Base-by-base conservation (phyloP, 352 stramenopile genomes). In the Pythium oligandrum region DNA sequence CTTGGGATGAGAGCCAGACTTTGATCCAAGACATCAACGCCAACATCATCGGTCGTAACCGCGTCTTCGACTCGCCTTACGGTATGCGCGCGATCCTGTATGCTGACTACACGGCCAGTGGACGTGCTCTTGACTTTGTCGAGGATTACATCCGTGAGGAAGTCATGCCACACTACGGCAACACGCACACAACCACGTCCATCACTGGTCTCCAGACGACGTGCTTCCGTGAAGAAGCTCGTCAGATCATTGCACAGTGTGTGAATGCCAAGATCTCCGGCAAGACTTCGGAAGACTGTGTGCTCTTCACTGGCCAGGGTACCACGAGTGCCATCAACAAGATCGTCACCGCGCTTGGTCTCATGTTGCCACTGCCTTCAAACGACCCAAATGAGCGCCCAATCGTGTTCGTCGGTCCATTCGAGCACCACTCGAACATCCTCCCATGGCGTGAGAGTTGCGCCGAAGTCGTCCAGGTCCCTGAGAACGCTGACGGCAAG, bases 361-460 rank as follows among this genome's bases (percentile, higher is more conserved):
- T 85, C n/a, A 43, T 64, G 5, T 17, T 49, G 39, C 63, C 57
- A 48, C 44, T 68, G 47, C 44, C 54, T 12, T 48, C 51, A 0
- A 56, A 26, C 11, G 40, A 59, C 32, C 53, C 57, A 8, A 55
- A 47, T 1, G 63, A 56, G 65, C 83, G 35, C 8, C 72, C 88
- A 1, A 71, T 97, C 10, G 90, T 97, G 46, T 85, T 96, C 49
- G 81, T 87, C 40, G 73, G 87, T n/a, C 93, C 92, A 7, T 97
- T 94, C 55, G 96, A 98, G 67, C 96, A 98, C 69, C 96, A 98
- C 67, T 97, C 88, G 30, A 98, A 98, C 70, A 58, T 98, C 6
- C 64, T 98, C 4, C 93, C 93, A 10, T 98, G 93, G 93, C 66
- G 94, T 48, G 95, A 98, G 75, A 86, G 71, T 47, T 73, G 58